Evolutionary conservation across 345 rosid genomes (phyloP).

Genomic region (Eucalyptus shirleyi): DNA sequence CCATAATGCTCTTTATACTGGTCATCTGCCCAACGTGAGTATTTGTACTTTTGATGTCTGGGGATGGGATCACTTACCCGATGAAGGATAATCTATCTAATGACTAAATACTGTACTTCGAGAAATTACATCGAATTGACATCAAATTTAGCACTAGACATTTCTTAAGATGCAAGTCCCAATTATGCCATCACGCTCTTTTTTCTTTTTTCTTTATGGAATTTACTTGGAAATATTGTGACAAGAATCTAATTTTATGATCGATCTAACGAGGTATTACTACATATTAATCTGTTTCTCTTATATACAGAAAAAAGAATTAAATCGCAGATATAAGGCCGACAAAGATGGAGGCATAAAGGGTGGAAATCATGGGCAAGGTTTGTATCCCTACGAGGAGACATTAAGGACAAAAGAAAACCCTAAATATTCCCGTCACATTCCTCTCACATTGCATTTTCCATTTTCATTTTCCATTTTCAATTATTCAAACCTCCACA

Average conservation of each 20-base stretch:
- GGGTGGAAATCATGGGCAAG: neutral
- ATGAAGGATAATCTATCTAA: neutral
- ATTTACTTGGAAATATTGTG: neutral
- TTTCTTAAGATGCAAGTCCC: neutral
- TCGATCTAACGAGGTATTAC: neutral
- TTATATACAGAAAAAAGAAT: neutral
- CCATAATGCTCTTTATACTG: neutral
- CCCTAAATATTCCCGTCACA: neutral
- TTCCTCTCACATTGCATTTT: neutral
- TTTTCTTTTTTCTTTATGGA: fast-evolving
- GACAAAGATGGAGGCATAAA: neutral
- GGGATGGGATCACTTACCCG: neutral
- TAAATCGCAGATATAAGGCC: neutral
- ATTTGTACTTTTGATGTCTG: neutral
- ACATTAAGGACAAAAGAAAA: neutral
- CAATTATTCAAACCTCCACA: neutral
- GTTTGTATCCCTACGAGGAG: neutral
- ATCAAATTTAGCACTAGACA: neutral
- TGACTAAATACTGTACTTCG: neutral
- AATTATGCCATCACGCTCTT: neutral
- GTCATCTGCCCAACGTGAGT: neutral
- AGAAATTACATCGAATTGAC: neutral
- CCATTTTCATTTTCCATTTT: neutral
- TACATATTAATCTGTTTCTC: neutral
- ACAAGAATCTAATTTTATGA: neutral